These are phyloP conservation scores for Beta macrorhiza DNA, from an alignment of 179 eudicot species.

Conservation along the genomic window DNA sequence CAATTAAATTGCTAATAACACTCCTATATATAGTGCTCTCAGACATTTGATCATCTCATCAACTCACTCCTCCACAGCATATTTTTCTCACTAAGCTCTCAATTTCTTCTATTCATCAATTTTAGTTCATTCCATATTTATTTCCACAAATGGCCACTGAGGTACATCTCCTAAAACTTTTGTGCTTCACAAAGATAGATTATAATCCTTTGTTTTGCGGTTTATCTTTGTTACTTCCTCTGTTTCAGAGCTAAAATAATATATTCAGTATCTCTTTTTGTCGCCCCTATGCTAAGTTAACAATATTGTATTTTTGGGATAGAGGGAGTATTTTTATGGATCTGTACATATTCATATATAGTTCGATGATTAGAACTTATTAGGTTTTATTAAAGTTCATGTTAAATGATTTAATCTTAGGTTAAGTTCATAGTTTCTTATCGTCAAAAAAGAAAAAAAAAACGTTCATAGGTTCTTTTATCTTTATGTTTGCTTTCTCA, in stretches of 20 bases:
- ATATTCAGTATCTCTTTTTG: too few relatives aligned
- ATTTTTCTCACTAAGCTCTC: neutral
- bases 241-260: neutral
- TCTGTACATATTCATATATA: neutral
- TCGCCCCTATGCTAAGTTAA: too few relatives aligned
- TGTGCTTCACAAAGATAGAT: neutral
- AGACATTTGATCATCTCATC: conserved; percentile 32
- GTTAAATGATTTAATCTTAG: neutral
- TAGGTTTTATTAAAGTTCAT: too few relatives aligned
- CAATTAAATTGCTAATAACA: neutral
- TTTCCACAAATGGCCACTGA: conserved; percentile 46
- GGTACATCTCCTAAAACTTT: conserved; percentile 32
- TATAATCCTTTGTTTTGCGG: neutral
- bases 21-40: conserved; percentile 37
- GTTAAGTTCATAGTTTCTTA: neutral
- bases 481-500: neutral
- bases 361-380: neutral
- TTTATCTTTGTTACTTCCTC: neutral
- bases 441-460: too few relatives aligned
- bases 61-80: conserved; percentile 18
- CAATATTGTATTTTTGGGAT: too few relatives aligned
- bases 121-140: conserved; percentile 16
- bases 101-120: neutral
- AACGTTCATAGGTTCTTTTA: neutral
- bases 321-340: too few relatives aligned